Conservation (phyloP, 106 monocot species). For the Dendrobium nobile region DNA sequence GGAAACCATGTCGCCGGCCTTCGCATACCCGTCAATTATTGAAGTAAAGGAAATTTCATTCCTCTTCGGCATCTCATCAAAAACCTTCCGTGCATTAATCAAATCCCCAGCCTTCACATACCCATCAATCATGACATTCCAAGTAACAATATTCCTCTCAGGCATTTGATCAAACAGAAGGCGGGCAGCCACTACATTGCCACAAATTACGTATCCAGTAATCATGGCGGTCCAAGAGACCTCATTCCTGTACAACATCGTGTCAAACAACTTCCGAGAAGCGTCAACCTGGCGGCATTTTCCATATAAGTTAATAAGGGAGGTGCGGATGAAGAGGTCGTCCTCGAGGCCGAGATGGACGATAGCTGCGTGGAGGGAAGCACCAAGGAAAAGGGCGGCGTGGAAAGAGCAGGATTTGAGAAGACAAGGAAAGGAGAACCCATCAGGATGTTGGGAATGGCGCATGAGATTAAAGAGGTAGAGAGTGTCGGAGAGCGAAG, state of each 20-base stretch:
- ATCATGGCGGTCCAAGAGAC: slow-evolving; percentile 70
- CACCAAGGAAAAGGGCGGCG: slow-evolving; percentile 16
- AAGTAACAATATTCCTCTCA: slow-evolving; percentile 40
- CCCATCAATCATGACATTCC: slow-evolving; percentile 68
- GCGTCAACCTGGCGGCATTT: slow-evolving; percentile 25
- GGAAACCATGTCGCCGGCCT: slow-evolving; percentile 54
- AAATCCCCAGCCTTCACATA: slow-evolving; percentile 61
- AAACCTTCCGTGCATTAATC: slow-evolving; percentile 29
- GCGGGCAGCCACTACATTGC: slow-evolving; percentile 24
- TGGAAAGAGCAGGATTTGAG: slow-evolving; percentile 38
- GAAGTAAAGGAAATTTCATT: slow-evolving; percentile 44
- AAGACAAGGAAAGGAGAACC: slow-evolving; percentile 60
- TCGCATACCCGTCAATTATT: slow-evolving; percentile 63
- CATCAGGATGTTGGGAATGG: slow-evolving; percentile 29
- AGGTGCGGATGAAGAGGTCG: slow-evolving; percentile 53
- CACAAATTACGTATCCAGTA: slow-evolving; percentile 21
- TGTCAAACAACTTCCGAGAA: slow-evolving; percentile 45
- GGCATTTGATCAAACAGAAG: slow-evolving; percentile 66
- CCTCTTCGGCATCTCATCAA: slow-evolving; percentile 58
- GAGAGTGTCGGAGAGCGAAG: slow-evolving; percentile 23
- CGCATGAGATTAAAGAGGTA: slow-evolving; percentile 33
- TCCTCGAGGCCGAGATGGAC: slow-evolving; percentile 39
- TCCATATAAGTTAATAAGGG: slow-evolving; percentile 66
- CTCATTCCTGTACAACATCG: slow-evolving; percentile 32
- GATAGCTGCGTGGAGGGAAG: slow-evolving; percentile 32